Base-by-base conservation (phyloP, 164 flowering plant genomes). In the Magnolia sinica region DNA sequence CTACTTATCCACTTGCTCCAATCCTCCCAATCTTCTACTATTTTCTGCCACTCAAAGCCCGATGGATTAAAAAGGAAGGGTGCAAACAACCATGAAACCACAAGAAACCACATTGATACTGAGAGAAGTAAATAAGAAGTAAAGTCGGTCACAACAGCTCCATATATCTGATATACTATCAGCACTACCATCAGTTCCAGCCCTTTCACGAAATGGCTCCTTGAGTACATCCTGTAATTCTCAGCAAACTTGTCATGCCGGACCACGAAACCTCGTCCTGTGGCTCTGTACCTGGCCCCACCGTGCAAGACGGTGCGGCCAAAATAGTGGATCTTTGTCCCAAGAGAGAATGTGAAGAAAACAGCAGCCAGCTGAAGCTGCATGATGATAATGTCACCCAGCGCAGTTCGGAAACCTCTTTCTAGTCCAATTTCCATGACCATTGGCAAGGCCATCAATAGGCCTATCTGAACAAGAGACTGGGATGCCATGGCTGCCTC, bases 41-140 rank as follows among this genome's bases (percentile, higher is more conserved):
- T 91, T 88, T 96, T 96, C 78, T 90, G 98, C 99, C 99, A 96
- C 78, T 96, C 98, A 78, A 96, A 96, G 52, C 98, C 99, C 5
- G 97, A 94, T 8, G 99, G 99, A 68, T 96, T 96, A 72, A 96
- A 94, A 73, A 93, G 87, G 80, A 96, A 96, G 63, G 99, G 98
- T 29, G 93, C 91, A 77, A 96, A 94, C 82, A 96, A 76, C 90
- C 91, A 96, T 27, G 99, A 92, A 24, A 65, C 80, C 22, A 93
- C 98, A 69, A 96, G 71, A 78, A 96, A 96, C 98, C 99, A 96
- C 87, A 91, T 92, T 8, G 99, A 96, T 64, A 64, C 49, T 0
- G 94, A 89, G 76, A 91, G 70, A 45, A 93, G 79, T 8, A 80
- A 0, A 76, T 86, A 96, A 59, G 89, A 22, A 20, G 16, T 50